These are phyloP conservation scores for Acer saccharum DNA, from an alignment of 345 rosid species.

Conservation along the genomic window DNA sequence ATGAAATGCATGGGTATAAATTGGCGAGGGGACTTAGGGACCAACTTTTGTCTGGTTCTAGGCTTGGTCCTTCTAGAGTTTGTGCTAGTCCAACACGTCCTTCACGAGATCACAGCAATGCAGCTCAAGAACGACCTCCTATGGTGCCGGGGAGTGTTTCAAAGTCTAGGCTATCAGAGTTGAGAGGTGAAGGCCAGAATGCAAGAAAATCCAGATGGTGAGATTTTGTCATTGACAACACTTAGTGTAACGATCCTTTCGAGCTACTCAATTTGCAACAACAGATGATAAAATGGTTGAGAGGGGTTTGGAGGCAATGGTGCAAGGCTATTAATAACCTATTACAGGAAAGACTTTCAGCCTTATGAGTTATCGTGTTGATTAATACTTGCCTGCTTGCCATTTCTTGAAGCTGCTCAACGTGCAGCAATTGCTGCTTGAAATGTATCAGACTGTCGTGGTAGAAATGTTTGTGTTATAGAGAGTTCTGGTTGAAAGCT, in stretches of 20 bases:
- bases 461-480: conserved; percentile 13
- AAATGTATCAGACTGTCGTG: conserved; percentile 2
- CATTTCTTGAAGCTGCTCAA: conserved; percentile 15
- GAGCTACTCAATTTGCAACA: background rate
- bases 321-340: background rate
- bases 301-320: background rate
- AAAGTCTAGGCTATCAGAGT: conserved; percentile 66
- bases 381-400: background rate
- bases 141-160: conserved; percentile 46
- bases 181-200: conserved; percentile 48
- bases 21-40: conserved; percentile 65
- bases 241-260: background rate
- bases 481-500: conserved; percentile 22
- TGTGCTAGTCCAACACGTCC: conserved; percentile 54
- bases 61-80: conserved; percentile 47
- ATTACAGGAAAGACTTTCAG: conserved; percentile 7
- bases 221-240: conserved; percentile 12
- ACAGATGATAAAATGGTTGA: background rate
- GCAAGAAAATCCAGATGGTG: conserved; percentile 69
- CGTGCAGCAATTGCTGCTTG: conserved; percentile 34
- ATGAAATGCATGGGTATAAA: conserved; percentile 70
- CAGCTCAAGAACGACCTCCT: conserved; percentile 60
- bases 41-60: conserved; percentile 53
- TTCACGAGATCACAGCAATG: conserved; percentile 31
- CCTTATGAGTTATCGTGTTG: conserved; percentile 8